These are phyloP conservation scores for Pseudozyma tsukubaensis DNA, from an alignment of 1,284 basidiomycete species.

Conservation along the genomic window DNA sequence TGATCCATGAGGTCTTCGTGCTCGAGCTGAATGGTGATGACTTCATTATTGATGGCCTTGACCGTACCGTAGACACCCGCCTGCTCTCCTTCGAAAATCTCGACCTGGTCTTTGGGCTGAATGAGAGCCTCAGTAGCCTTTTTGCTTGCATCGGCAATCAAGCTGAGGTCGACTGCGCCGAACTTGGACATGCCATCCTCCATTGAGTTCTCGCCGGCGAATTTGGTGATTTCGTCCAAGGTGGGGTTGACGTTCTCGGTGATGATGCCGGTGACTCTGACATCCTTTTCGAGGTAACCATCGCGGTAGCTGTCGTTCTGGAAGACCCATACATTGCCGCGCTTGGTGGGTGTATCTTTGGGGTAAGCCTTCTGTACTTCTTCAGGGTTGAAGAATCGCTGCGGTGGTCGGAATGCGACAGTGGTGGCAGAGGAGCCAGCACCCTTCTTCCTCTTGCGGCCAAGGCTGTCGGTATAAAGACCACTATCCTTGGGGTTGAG, in stretches of 20 bases:
- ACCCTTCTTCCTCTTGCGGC: constrained; percentile 68
- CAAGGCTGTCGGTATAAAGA: constrained; percentile 69
- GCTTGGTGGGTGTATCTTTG: constrained; percentile 73
- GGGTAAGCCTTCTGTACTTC: constrained; percentile 91
- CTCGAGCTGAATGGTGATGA: constrained; percentile 81
- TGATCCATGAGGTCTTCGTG: constrained; percentile 86
- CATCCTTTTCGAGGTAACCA: constrained; percentile 96
- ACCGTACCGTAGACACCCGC: constrained; percentile 91
- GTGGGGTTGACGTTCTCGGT: constrained; percentile 93
- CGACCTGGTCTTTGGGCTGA: constrained; percentile 97
- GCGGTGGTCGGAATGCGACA: constrained; percentile 81
- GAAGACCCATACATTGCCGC: constrained; percentile 72
- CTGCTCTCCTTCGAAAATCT: constrained; percentile 97
- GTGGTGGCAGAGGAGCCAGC: constrained; percentile 57
- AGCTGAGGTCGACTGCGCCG: constrained; percentile 77
- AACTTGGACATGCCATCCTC: constrained; percentile 55
- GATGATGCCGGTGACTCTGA: constrained; percentile 82
- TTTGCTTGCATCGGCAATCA: constrained; percentile 87
- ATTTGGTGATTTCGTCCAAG: constrained; percentile 93
- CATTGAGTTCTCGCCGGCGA: constrained; percentile 73
- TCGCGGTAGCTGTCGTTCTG: constrained; percentile 92
- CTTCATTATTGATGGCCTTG: constrained; percentile 86
- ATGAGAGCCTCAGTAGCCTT: constrained; percentile 87
- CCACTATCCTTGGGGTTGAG: constrained; percentile 73
- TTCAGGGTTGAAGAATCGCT: constrained; percentile 92